These are phyloP conservation scores for Emergomyces orientalis DNA, from an alignment of 2,329 filamentous ascomycete genomes.

Conservation along the genomic window DNA sequence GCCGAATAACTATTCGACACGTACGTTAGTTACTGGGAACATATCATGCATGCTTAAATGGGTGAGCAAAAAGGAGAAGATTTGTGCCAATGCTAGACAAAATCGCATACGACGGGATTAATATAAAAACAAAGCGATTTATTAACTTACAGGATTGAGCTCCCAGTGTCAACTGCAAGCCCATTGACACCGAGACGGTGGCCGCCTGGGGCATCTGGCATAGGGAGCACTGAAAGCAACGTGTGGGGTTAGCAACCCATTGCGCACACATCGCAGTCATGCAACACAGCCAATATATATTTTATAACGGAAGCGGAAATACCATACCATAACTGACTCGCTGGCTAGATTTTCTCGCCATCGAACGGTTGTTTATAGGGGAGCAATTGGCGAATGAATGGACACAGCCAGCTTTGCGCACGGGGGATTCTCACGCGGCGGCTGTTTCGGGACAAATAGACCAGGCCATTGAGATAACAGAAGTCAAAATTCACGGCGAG, in stretches of 20 bases:
- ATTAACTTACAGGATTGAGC: conserved; percentile 68
- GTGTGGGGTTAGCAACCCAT: background rate
- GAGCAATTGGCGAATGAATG: background rate
- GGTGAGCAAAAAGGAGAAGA: too few relatives aligned
- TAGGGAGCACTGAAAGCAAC: conserved; percentile 52
- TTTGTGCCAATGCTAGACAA: background rate
- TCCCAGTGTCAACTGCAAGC: conserved; percentile 72
- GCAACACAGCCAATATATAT: background rate
- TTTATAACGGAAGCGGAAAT: conserved; percentile 3
- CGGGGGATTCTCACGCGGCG: background rate
- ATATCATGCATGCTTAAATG: background rate
- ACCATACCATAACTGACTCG: conserved; percentile 59
- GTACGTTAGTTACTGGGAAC: background rate
- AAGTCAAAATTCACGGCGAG: background rate
- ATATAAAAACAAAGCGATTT: background rate
- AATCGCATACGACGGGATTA: background rate
- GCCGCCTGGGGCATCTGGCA: conserved; percentile 66
- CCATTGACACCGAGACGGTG: conserved; percentile 94
- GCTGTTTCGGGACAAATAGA: background rate
- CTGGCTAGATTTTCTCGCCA: conserved; percentile 61
- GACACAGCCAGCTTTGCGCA: background rate
- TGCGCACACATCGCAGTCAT: background rate
- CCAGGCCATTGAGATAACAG: conserved; percentile 1
- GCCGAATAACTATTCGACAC: conserved; percentile 67
- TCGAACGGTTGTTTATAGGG: conserved; percentile 22